These are phyloP conservation scores for Coemansia furcata DNA, from an alignment of 192 early-diverging fungal species.

Conservation along the genomic window DNA sequence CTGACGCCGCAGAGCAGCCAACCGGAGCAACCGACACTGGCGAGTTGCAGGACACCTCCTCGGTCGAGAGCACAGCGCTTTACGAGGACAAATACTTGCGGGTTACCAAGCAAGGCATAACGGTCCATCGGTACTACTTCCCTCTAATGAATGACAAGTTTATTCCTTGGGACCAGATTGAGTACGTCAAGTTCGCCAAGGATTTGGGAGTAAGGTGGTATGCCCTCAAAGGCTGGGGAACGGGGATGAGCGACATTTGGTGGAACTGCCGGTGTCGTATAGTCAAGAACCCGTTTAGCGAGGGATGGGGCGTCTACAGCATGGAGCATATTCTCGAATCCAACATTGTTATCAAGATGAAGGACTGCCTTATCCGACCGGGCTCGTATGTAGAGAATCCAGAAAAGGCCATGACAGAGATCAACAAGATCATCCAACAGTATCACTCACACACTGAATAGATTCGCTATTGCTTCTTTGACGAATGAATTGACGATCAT, in stretches of 20 bases:
- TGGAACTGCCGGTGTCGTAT: constrained; percentile 18
- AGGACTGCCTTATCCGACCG: constrained; percentile 2
- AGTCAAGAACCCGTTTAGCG: background rate
- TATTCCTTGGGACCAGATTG: constrained; percentile 12
- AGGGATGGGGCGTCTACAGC: background rate
- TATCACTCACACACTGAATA: constrained; percentile 17
- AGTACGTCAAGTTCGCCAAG: constrained; percentile 14
- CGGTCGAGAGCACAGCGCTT: background rate
- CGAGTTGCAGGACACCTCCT: background rate
- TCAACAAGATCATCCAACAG: constrained; percentile 4
- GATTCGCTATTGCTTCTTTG: background rate
- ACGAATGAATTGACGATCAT: background rate
- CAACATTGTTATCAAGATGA: constrained; percentile 20
- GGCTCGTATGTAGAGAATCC: constrained; percentile 18
- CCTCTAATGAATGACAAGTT: constrained; percentile 3
- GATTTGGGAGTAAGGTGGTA: constrained; percentile 18
- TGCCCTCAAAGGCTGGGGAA: constrained; percentile 18
- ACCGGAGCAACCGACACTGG: background rate
- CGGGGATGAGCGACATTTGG: constrained; percentile 12
- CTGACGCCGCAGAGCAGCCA: background rate
- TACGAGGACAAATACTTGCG: constrained; percentile 18
- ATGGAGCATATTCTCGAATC: constrained; percentile 8
- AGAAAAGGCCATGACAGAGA: constrained; percentile 13
- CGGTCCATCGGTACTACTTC: constrained; percentile 21
- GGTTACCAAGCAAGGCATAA: constrained; percentile 8